phyloP scores from a whole-genome alignment of 495 filamentous ascomycete genomes.

The Niebla homalea region DNA sequence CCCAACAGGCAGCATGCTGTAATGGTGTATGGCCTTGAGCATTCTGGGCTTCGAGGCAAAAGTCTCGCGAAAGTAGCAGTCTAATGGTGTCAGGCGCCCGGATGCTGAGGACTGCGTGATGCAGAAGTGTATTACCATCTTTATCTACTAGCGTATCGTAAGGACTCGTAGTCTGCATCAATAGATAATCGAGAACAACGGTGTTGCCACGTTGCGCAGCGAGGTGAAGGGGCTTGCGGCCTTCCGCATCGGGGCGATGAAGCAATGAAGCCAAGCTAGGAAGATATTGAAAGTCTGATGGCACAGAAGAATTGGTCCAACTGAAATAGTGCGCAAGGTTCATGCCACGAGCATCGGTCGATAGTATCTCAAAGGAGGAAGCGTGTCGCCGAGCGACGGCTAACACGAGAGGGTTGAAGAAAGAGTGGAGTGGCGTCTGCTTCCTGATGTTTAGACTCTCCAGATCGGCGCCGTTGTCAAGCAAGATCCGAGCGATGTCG shows the following conservation, averaged over 20 bases:
- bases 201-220: background rate
- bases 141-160: background rate
- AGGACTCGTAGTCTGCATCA: background rate
- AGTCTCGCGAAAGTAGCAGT: background rate
- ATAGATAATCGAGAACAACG: background rate
- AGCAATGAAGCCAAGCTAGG: background rate
- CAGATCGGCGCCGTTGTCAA: constrained; percentile 22
- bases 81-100: background rate
- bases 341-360: background rate
- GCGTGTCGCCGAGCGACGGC: background rate
- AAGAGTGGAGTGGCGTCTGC: constrained; percentile 14
- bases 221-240: background rate
- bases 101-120: background rate
- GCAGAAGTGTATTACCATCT: background rate
- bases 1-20: no score
- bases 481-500: constrained; percentile 16
- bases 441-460: constrained; percentile 20
- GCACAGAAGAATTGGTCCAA: background rate
- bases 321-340: background rate
- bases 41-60: no score
- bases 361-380: background rate
- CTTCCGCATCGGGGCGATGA: background rate
- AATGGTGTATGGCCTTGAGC: no score
- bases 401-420: background rate
- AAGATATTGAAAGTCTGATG: no score